A percentile compares a stretch with the other conserved stretches of the same genome.
These are phyloP conservation scores for Parastagonospora avenae DNA, from an alignment of 2,329 filamentous ascomycete species.

Conservation along the genomic window DNA sequence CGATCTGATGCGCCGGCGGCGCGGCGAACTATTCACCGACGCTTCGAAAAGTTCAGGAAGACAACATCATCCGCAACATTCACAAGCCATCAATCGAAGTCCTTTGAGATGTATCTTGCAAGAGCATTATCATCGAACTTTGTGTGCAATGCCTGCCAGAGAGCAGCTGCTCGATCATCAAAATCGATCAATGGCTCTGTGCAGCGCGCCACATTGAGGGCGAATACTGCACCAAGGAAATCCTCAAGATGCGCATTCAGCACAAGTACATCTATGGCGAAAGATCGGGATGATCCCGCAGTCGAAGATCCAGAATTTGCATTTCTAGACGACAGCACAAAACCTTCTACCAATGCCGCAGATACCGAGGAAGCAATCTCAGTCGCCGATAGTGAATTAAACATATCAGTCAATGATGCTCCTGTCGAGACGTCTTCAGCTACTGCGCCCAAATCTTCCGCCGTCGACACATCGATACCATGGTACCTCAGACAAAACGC, in stretches of 20 bases:
- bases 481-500: constrained; percentile 79
- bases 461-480: constrained; percentile 53
- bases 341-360: not conserved
- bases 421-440: not conserved
- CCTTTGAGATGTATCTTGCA: constrained; percentile 24
- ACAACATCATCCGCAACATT: constrained; percentile 1
- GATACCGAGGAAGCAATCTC: not conserved
- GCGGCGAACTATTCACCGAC: constrained; percentile 18
- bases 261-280: constrained; percentile 16
- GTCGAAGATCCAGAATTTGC: constrained; percentile 18
- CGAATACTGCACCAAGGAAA: constrained; percentile 1
- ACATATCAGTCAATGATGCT: not conserved
- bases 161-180: constrained; percentile 8
- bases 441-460: constrained; percentile 3
- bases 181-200: constrained; percentile 9
- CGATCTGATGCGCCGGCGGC: constrained; percentile 2
- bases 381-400: not conserved
- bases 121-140: constrained; percentile 26
- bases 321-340: constrained; percentile 8
- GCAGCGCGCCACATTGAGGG: constrained; percentile 8
- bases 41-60: constrained; percentile 10
- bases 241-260: constrained; percentile 25
- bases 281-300: constrained; percentile 18
- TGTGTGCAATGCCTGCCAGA: constrained; percentile 32
- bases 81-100: not conserved